A percentile compares a stretch with the other conserved stretches of the same genome.
Evolutionary conservation across 2,329 filamentous ascomycete genomes (phyloP).

Genomic region (Geosmithia flava): DNA sequence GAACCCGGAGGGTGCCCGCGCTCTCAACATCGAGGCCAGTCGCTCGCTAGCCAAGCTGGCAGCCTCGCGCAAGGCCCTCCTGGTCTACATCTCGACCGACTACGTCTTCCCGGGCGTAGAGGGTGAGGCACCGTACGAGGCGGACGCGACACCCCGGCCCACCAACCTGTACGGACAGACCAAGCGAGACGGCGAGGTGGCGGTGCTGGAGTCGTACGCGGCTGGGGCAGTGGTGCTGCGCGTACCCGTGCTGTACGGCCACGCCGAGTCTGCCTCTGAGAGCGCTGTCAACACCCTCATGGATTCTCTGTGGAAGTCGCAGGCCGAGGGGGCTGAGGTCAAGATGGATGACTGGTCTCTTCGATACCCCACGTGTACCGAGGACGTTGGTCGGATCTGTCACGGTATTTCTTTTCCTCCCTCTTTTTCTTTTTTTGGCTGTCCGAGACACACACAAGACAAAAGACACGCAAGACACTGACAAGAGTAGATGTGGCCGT

Average conservation of each 20-base stretch:
- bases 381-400: constrained; percentile 72
- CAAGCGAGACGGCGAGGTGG: constrained; percentile 48
- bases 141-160: constrained; percentile 49
- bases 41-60: constrained; percentile 54
- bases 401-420: constrained; percentile 31
- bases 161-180: constrained; percentile 64
- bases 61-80: constrained; percentile 43
- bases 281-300: constrained; percentile 76
- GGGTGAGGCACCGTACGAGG: constrained; percentile 76
- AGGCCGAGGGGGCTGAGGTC: constrained; percentile 47
- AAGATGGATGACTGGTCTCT: constrained; percentile 81
- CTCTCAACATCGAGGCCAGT: constrained; percentile 64
- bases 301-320: constrained; percentile 62
- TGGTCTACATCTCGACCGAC: constrained; percentile 74
- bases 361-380: constrained; percentile 79
- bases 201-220: constrained; percentile 51
- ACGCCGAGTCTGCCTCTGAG: constrained; percentile 57
- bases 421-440: background rate
- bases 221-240: constrained; percentile 57
- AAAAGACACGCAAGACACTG: background rate
- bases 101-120: constrained; percentile 64
- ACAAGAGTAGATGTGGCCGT: constrained; percentile 49
- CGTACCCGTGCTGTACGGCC: constrained; percentile 75
- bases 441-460: background rate
- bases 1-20: constrained; percentile 62